phyloP scores from a whole-genome alignment of 306 rosid species.

The Echinosophora koreensis region DNA sequence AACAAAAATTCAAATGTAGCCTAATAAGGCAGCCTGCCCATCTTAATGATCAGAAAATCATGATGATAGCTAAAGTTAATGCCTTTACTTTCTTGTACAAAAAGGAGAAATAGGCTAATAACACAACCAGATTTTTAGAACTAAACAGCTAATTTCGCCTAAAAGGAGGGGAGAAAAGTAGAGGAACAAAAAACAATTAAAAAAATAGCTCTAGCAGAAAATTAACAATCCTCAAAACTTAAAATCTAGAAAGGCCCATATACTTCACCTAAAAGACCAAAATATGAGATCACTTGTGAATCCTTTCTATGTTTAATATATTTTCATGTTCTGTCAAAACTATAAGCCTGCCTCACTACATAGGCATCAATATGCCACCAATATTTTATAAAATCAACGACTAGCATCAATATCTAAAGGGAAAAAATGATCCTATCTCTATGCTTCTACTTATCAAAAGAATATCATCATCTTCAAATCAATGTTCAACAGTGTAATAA shows the following conservation, averaged over 20 bases:
- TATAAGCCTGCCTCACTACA: neutral
- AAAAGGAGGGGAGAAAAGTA: no score
- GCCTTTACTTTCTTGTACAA: no score
- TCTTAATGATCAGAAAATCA: slow-evolving; percentile 13
- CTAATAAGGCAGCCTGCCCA: slow-evolving; percentile 28
- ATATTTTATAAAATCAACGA: neutral
- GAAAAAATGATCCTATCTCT: neutral
- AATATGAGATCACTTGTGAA: no score
- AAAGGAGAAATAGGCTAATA: no score
- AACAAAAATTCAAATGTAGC: neutral
- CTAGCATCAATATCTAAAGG: neutral
- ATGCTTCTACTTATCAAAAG: neutral
- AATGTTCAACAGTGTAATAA: neutral
- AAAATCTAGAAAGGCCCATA: no score
- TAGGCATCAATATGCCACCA: neutral
- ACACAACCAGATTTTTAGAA: no score
- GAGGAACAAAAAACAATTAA: no score
- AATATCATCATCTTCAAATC: neutral
- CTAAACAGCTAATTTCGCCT: no score
- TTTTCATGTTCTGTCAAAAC: neutral
- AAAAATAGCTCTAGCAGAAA: no score
- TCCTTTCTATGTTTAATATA: no score
- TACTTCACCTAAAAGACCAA: no score
- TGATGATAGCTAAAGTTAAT: neutral
- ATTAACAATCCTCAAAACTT: no score